phyloP scores from a whole-genome alignment of 176 grass and related monocot species.

The Carex parvula region DNA sequence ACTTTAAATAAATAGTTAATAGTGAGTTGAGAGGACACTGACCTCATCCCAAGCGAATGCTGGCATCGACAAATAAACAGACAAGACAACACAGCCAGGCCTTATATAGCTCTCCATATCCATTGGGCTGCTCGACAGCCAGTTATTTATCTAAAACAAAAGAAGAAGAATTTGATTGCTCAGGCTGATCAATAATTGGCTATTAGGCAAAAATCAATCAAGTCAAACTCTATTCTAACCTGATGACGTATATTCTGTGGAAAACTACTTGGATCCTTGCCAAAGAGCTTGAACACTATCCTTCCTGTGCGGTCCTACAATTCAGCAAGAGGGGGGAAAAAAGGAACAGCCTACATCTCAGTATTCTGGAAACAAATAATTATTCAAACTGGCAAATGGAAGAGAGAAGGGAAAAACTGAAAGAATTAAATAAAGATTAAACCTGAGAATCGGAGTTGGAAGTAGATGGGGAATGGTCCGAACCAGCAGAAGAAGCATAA shows the following conservation, averaged over 20 bases:
- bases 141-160: conserved; percentile 69
- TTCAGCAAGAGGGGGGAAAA: conserved; percentile 10
- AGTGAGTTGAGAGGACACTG: conserved; percentile 27
- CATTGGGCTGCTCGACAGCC: conserved; percentile 85
- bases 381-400: neutral
- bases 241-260: conserved; percentile 68
- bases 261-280: conserved; percentile 83
- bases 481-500: conserved; percentile 83
- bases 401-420: conserved; percentile 11
- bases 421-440: conserved; percentile 18
- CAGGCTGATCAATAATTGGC: neutral
- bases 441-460: conserved; percentile 97
- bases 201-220: neutral
- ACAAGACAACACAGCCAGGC: conserved; percentile 83
- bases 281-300: conserved; percentile 98
- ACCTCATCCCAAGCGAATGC: conserved; percentile 83
- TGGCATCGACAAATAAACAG: conserved; percentile 85
- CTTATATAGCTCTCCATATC: conserved; percentile 98
- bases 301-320: conserved; percentile 85
- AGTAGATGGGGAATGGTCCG: conserved; percentile 87
- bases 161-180: conserved; percentile 16
- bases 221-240: conserved; percentile 31
- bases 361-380: neutral
- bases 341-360: neutral
- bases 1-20: neutral